These are phyloP conservation scores for Cystobasidium ongulense DNA, from an alignment of 768 basidiomycete species.

Conservation along the genomic window DNA sequence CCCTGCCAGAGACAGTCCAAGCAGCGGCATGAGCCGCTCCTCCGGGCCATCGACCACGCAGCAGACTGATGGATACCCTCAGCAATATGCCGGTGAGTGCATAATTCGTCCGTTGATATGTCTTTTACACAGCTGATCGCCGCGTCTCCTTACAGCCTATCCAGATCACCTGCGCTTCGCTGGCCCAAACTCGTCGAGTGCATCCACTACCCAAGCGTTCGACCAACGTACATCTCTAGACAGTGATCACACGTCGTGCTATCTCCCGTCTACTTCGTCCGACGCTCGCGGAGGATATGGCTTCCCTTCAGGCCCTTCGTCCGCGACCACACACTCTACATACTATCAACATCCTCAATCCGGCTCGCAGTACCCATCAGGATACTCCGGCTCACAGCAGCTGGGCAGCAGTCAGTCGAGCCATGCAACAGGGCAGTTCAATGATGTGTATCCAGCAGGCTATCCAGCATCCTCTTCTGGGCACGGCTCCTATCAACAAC, in stretches of 20 bases:
- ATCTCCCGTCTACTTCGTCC: constrained; percentile 16
- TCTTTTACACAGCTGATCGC: background rate
- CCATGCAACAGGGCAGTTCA: background rate
- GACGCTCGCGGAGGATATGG: background rate
- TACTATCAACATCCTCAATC: background rate
- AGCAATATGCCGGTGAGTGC: background rate
- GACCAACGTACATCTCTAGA: constrained; percentile 2
- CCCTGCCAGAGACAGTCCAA: background rate
- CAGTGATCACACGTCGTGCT: constrained; percentile 25
- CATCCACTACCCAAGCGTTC: background rate
- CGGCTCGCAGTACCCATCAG: background rate
- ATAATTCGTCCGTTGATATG: background rate
- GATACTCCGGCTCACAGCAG: background rate
- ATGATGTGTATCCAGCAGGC: background rate
- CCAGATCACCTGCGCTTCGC: background rate
- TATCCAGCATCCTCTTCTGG: background rate
- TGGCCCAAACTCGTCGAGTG: background rate
- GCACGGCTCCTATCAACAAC: background rate
- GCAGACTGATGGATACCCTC: background rate
- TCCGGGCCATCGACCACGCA: background rate
- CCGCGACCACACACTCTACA: constrained; percentile 10
- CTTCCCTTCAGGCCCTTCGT: constrained; percentile 14
- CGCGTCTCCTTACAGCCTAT: background rate
- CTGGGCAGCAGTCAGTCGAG: background rate
- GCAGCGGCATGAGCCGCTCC: background rate